A percentile compares a stretch with the other conserved stretches of the same genome.
phyloP scores from a whole-genome alignment of 2,329 filamentous ascomycete genomes.

The Coniochaeta sp. region DNA sequence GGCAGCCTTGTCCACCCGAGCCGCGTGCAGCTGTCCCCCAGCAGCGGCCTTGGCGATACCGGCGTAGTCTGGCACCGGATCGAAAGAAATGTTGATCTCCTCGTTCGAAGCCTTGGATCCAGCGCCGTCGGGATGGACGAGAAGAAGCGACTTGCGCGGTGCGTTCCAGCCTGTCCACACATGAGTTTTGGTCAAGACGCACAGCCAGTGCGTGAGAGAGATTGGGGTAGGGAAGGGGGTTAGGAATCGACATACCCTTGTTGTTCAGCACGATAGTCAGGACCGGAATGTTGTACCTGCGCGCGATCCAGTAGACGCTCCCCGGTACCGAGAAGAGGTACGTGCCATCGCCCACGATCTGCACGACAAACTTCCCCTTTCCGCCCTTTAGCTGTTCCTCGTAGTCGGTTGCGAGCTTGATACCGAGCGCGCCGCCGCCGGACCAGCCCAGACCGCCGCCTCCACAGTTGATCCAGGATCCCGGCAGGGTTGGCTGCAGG shows the following conservation, averaged over 20 bases:
- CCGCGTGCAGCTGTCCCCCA: constrained; percentile 44
- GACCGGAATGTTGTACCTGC: constrained; percentile 38
- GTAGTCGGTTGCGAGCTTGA: constrained; percentile 37
- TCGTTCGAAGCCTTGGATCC: constrained; percentile 50
- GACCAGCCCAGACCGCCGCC: constrained; percentile 47
- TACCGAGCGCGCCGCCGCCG: constrained; percentile 40
- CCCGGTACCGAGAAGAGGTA: constrained; percentile 41
- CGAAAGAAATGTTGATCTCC: constrained; percentile 55
- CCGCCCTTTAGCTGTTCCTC: constrained; percentile 26
- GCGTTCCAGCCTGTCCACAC: constrained; percentile 49
- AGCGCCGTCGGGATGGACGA: constrained; percentile 51
- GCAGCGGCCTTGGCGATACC: constrained; percentile 55
- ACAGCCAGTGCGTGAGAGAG: background rate
- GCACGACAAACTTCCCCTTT: constrained; percentile 38
- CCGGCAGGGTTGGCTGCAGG: constrained; percentile 49
- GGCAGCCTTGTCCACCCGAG: constrained; percentile 35
- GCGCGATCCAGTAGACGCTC: constrained; percentile 40
- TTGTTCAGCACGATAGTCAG: constrained; percentile 44
- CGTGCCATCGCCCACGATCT: constrained; percentile 42
- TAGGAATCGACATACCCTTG: constrained; percentile 30
- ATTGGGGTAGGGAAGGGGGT: too few species aligned
- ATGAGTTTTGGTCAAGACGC: background rate
- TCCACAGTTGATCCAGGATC: constrained; percentile 46
- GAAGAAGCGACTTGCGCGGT: constrained; percentile 45
- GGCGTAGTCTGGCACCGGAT: constrained; percentile 49